phyloP scores from a whole-genome alignment of 2,329 filamentous ascomycete genomes.

The Xylariales sp. region DNA sequence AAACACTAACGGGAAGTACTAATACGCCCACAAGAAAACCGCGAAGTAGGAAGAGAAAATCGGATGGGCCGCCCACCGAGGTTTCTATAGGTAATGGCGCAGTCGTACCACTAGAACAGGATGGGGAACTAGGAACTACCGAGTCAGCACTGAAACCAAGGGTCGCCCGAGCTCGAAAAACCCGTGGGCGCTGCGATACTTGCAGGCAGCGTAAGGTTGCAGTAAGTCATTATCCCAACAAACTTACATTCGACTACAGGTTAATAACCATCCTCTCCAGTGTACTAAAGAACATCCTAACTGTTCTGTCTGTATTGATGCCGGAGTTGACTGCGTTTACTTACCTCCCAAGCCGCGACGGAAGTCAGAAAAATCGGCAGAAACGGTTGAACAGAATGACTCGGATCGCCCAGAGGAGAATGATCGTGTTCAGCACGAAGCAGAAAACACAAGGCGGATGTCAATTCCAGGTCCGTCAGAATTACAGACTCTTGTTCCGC shows the following conservation, averaged over 20 bases:
- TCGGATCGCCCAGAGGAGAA: slow-evolving; percentile 39
- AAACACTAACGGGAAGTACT: slow-evolving; percentile 35
- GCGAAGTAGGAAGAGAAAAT: slow-evolving; percentile 46
- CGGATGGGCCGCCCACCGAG: slow-evolving; percentile 33
- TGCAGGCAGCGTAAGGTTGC: slow-evolving; percentile 49
- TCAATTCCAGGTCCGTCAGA: slow-evolving; percentile 14
- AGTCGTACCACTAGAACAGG: slow-evolving; percentile 43
- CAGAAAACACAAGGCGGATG: slow-evolving; percentile 1
- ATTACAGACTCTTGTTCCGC: slow-evolving; percentile 1
- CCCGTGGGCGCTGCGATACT: slow-evolving; percentile 50
- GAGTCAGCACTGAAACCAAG: slow-evolving; percentile 43
- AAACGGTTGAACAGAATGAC: slow-evolving; percentile 38
- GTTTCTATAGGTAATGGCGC: slow-evolving; percentile 45
- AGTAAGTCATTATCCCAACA: slow-evolving; percentile 38
- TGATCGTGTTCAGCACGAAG: slow-evolving; percentile 18
- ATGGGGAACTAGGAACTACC: slow-evolving; percentile 46
- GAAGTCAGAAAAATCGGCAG: slow-evolving; percentile 43
- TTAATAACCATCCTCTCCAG: slow-evolving; percentile 34
- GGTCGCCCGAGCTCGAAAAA: slow-evolving; percentile 41
- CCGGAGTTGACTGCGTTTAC: slow-evolving; percentile 47
- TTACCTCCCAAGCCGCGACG: slow-evolving; percentile 46
- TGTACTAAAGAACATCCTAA: slow-evolving; percentile 53
- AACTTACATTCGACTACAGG: neutral
- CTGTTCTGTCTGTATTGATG: slow-evolving; percentile 48
- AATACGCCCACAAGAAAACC: slow-evolving; percentile 47